Evolutionary conservation across 1,139 yeast species (phyloP), one percentile per base, ranked within the genome.

Genomic region (Diutina scorzettiae): DNA sequence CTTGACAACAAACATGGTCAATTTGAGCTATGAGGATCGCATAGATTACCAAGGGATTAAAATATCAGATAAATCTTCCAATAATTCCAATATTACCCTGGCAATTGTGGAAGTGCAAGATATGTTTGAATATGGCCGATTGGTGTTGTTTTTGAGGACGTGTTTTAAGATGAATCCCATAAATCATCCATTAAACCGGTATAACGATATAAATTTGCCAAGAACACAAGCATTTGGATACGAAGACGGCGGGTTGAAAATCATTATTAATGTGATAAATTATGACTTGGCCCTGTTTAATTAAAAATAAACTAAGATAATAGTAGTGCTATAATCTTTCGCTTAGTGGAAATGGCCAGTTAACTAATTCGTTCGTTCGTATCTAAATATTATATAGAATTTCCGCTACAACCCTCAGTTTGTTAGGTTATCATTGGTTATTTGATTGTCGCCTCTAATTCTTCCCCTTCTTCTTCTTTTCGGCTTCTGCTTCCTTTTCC

Each of bases 401-500:
- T n/a, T n/a, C n/a, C n/a, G n/a, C n/a, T n/a, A n/a, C n/a, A n/a
- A n/a, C n/a, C n/a, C n/a, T n/a, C n/a, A n/a, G n/a, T n/a, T n/a
- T n/a, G n/a, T n/a, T n/a, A n/a, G n/a, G n/a, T n/a, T 23, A 7
- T 23, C 25, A 23, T 23, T 23, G 9, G 6, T 9, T 7, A 7
- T 7, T 23, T 7, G 8, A 23, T 30, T 30, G 18, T 21, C 16
- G 16, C 16, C 16, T 9, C 9, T 23, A n/a, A n/a, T n/a, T n/a
- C 33, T 30, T 30, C 14, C 16, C 14, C 25, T 20, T 34, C 67
- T 81, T 81, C 69, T 84, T 84, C 73, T 81, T 81, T 49, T 85
- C 95, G 21, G 86, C 89, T 60, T 87, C 96, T 30, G 82, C 83
- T 45, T 78, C 91, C 68, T 89, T 89, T 59, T 91, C 97, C 37